Conservation (phyloP, 352 stramenopile species). For the Phytophthora idaei region DNA sequence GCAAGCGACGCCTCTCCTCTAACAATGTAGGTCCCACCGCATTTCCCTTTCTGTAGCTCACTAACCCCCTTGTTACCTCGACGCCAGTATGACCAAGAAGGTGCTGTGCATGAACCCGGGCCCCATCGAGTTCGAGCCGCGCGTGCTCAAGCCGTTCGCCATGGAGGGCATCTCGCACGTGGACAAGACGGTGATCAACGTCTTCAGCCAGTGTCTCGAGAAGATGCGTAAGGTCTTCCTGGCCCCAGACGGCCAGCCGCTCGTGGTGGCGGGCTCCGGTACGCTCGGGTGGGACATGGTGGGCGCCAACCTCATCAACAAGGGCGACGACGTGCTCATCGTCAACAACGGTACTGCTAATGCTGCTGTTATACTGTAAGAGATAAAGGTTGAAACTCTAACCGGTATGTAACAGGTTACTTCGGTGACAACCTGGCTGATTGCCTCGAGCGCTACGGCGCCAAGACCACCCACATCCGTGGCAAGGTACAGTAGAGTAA, state of each 20-base stretch:
- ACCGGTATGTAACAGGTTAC: conserved; percentile 44
- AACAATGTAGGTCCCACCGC: conserved; percentile 2
- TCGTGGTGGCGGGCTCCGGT: conserved; percentile 70
- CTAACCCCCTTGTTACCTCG: neutral
- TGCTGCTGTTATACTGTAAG: neutral
- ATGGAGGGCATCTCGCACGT: conserved; percentile 82
- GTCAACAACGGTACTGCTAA: conserved; percentile 61
- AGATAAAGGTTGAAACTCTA: neutral
- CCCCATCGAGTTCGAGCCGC: conserved; percentile 82
- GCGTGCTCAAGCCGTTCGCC: conserved; percentile 73
- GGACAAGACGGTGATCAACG: conserved; percentile 77
- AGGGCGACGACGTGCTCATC: conserved; percentile 67
- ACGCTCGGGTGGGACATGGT: conserved; percentile 86
- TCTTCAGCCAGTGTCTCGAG: conserved; percentile 78
- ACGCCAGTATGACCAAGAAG: conserved; percentile 64
- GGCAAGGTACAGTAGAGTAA: conserved; percentile 34
- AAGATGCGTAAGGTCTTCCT: conserved; percentile 85
- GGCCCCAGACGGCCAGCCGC: conserved; percentile 68
- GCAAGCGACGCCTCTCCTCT: conserved; percentile 11
- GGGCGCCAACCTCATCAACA: conserved; percentile 71
- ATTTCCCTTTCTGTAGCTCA: neutral
- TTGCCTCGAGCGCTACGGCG: conserved; percentile 73
- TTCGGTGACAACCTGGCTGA: conserved; percentile 78
- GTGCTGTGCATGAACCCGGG: conserved; percentile 84
- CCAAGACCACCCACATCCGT: conserved; percentile 63